A percentile compares a stretch with the other conserved stretches of the same genome.
phyloP scores from a whole-genome alignment of 306 rosid species.

The Rosa rugosa region DNA sequence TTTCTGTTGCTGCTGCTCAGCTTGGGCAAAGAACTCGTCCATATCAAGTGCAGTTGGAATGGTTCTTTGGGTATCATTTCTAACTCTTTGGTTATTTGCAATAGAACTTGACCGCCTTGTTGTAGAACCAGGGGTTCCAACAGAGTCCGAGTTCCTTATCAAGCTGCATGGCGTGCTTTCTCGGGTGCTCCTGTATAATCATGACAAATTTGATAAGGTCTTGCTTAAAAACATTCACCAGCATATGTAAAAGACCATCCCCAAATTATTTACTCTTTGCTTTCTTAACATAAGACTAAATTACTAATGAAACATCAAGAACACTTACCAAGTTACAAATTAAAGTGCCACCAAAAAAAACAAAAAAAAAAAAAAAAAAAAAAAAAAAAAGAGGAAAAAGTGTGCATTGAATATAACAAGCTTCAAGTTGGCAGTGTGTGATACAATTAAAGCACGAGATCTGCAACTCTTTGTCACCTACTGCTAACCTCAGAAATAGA shows the following conservation, averaged over 20 bases:
- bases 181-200: constrained; percentile 56
- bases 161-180: constrained; percentile 85
- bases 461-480: constrained; percentile 44
- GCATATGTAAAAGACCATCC: constrained; percentile 3
- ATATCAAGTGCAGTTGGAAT: constrained; percentile 70
- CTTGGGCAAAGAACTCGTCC: constrained; percentile 77
- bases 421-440: constrained; percentile 39
- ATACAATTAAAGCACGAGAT: constrained; percentile 34
- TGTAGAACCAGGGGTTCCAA: constrained; percentile 66
- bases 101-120: constrained; percentile 44
- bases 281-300: not conserved
- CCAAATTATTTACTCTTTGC: not conserved
- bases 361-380: constrained; percentile 13
- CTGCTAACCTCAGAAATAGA: constrained; percentile 30
- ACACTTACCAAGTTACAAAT: not conserved
- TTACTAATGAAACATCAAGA: not conserved
- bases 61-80: constrained; percentile 43
- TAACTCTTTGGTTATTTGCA: constrained; percentile 22
- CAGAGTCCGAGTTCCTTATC: constrained; percentile 50
- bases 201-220: constrained; percentile 5
- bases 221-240: constrained; percentile 13
- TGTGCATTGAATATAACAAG: constrained; percentile 39
- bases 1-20: constrained; percentile 80
- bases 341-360: not conserved
- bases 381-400: not conserved